Percentiles rank a stretch among this genome's conserved stretches.
Evolutionary conservation across 371 early-diverging fungal genomes (phyloP).

Genomic region (Lichtheimia corymbifera): DNA sequence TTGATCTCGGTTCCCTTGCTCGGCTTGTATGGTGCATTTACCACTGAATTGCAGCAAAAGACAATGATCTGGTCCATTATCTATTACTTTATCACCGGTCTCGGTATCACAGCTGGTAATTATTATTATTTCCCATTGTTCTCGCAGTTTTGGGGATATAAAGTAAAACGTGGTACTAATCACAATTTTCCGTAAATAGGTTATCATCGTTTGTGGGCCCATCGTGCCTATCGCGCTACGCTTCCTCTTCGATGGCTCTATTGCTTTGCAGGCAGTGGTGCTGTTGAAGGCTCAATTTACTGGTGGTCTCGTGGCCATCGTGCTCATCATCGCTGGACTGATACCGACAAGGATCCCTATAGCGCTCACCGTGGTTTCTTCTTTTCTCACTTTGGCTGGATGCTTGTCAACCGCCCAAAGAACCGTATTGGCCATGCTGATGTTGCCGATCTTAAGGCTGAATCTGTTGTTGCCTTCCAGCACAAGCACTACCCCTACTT

Average conservation of each 20-base stretch:
- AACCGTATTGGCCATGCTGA: conserved; percentile 78
- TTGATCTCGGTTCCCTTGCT: conserved; percentile 78
- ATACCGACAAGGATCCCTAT: conserved; percentile 92
- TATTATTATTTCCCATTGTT: conserved; percentile 1
- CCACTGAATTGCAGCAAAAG: conserved; percentile 64
- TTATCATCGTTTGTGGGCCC: conserved; percentile 84
- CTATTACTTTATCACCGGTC: conserved; percentile 84
- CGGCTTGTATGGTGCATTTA: conserved; percentile 78
- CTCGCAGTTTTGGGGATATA: neutral
- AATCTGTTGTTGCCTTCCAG: conserved; percentile 79
- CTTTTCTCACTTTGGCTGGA: conserved; percentile 92
- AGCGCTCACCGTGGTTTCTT: conserved; percentile 82
- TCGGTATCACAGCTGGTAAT: conserved; percentile 91
- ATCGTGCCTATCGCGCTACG: conserved; percentile 74
- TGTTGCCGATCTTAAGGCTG: conserved; percentile 80
- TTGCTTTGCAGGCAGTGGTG: conserved; percentile 69
- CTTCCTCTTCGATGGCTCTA: conserved; percentile 59
- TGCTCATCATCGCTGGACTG: conserved; percentile 89
- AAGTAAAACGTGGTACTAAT: neutral
- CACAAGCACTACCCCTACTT: conserved; percentile 81
- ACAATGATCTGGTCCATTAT: conserved; percentile 76
- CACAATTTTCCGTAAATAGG: conserved; percentile 30
- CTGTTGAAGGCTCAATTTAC: conserved; percentile 80
- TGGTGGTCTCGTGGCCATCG: conserved; percentile 91
- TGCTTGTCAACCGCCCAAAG: conserved; percentile 79